Percentiles rank a stretch among this genome's conserved stretches.
Evolutionary conservation across 2,329 filamentous ascomycete genomes (phyloP).

Genomic region (Penicillium sp.): DNA sequence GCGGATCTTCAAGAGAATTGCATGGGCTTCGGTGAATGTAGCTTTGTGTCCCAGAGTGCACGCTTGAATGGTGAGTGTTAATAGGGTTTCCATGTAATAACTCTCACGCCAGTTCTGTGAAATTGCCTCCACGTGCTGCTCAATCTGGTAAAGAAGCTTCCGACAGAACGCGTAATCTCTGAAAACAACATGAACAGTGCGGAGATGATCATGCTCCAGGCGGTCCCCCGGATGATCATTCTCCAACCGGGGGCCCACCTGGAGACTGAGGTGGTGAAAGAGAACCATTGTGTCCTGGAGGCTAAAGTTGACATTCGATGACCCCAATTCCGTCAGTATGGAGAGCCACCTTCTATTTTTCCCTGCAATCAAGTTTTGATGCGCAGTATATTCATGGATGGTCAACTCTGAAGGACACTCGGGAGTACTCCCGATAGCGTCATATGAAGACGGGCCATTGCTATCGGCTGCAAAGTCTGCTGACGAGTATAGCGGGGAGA

Average conservation of each 20-base stretch:
- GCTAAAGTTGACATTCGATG: conserved; percentile 58
- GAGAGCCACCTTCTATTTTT: conserved; percentile 45
- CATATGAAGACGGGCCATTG: conserved; percentile 48
- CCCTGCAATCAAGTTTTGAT: conserved; percentile 44
- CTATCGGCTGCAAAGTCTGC: conserved; percentile 26
- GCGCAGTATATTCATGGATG: conserved; percentile 48
- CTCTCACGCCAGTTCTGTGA: conserved; percentile 57
- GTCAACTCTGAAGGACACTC: conserved; percentile 46
- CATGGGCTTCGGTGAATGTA: conserved; percentile 11
- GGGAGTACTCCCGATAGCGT: conserved; percentile 43
- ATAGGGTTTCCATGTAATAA: conserved; percentile 55
- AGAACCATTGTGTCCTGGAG: conserved; percentile 49
- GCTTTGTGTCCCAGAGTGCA: conserved; percentile 24
- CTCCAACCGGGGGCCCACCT: conserved; percentile 50
- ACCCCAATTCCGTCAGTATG: conserved; percentile 49
- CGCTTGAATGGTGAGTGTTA: conserved; percentile 49
- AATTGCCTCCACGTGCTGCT: conserved; percentile 45
- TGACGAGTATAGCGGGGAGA: conserved; percentile 25
- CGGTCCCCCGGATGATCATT: no score
- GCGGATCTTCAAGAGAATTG: conserved; percentile 36
- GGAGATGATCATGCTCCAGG: conserved; percentile 28
- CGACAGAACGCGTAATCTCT: conserved; percentile 48
- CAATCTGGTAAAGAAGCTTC: conserved; percentile 47
- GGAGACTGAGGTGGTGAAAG: conserved; percentile 50
- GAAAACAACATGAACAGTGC: conserved; percentile 50